Conservation (phyloP, 768 basidiomycete genomes). For the Termitomyces sp. region DNA sequence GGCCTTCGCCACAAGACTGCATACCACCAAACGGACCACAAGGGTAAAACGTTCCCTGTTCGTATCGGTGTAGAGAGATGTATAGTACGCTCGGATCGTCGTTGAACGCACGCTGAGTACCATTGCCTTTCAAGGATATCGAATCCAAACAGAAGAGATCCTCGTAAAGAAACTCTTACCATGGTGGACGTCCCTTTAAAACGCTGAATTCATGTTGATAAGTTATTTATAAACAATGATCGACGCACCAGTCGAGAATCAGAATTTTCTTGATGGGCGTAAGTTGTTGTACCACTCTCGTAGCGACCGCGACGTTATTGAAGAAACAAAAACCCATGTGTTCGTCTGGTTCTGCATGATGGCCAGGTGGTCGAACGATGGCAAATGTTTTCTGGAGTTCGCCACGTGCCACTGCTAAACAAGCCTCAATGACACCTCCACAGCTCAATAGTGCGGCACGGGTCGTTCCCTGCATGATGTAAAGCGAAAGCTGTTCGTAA, state of each 20-base stretch:
- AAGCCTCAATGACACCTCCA: slow-evolving; percentile 91
- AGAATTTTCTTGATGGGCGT: slow-evolving; percentile 74
- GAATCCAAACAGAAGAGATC: background rate
- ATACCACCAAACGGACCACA: slow-evolving; percentile 86
- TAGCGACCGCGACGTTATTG: slow-evolving; percentile 95
- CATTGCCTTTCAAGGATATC: slow-evolving; percentile 67
- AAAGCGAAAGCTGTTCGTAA: slow-evolving; percentile 90
- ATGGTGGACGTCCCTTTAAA: slow-evolving; percentile 77
- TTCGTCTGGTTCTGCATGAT: slow-evolving; percentile 97
- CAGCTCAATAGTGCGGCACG: slow-evolving; percentile 83
- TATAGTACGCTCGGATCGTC: slow-evolving; percentile 90
- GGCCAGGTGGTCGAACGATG: slow-evolving; percentile 94
- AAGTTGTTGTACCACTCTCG: slow-evolving; percentile 68
- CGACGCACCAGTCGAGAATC: slow-evolving; percentile 88
- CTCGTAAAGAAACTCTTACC: slow-evolving; percentile 33
- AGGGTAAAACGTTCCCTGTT: slow-evolving; percentile 89
- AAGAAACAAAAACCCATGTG: slow-evolving; percentile 99
- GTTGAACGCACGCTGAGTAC: slow-evolving; percentile 93
- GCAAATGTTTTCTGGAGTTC: slow-evolving; percentile 86
- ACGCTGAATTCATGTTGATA: background rate
- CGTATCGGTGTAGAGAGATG: slow-evolving; percentile 93
- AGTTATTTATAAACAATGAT: slow-evolving; percentile 2
- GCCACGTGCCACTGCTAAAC: slow-evolving; percentile 75
- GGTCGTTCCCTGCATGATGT: slow-evolving; percentile 83
- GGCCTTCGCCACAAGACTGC: slow-evolving; percentile 79